Percentiles rank a stretch among this genome's conserved stretches.
Conservation (phyloP, 345 rosid genomes). For the Acer negundo region DNA sequence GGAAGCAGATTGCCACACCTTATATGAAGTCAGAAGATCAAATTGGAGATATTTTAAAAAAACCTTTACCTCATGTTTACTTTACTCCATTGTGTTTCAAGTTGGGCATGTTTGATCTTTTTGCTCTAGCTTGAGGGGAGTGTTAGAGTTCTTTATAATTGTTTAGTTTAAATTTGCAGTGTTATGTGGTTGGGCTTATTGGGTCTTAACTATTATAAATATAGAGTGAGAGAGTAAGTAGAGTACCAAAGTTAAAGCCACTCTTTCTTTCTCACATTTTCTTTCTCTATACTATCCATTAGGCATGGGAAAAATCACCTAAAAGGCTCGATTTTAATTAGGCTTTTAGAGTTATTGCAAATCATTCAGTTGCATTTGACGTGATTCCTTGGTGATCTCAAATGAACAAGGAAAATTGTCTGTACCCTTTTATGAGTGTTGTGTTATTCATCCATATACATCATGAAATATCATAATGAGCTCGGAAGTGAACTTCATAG, state of each 20-base stretch:
- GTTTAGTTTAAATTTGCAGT: background rate
- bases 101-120: background rate
- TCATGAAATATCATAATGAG: background rate
- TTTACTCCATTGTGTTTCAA: background rate
- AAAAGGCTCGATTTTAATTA: background rate
- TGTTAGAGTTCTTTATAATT: background rate
- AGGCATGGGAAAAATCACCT: background rate
- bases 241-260: too few relatives aligned
- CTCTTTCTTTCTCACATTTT: too few relatives aligned
- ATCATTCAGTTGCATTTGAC: too few relatives aligned
- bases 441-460: background rate
- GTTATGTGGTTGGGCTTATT: background rate
- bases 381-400: conserved; percentile 7
- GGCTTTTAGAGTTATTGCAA: background rate
- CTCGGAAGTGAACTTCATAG: background rate
- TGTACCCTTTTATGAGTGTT: background rate
- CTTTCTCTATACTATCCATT: background rate
- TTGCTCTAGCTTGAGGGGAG: background rate
- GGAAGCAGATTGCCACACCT: background rate
- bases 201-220: background rate
- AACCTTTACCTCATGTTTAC: background rate
- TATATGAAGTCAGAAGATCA: conserved; percentile 5
- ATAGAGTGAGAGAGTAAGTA: too few relatives aligned
- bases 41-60: background rate
- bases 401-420: background rate